Base-by-base conservation (phyloP, 257 asterid genomes). In the Nicotiana sylvestris region DNA sequence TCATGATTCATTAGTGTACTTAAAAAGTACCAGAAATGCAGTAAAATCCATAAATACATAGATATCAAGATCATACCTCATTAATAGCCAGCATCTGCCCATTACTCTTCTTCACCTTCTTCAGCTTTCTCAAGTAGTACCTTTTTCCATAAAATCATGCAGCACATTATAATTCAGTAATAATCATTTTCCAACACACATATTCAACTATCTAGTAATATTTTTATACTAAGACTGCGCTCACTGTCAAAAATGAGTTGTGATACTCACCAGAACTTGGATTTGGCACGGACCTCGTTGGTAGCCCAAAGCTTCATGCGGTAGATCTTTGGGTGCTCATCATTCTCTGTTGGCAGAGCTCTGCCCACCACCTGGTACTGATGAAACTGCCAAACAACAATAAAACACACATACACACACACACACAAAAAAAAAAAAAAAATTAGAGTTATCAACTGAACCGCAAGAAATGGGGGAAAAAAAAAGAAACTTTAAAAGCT, bases 341-440 rank as follows among this genome's bases (percentile, higher is more conserved):
- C 79, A 21, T 33, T 72, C 21, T 72, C 79, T 13, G 79, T 21
- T 72, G 79, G 79, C 1, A 72, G 61, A 72, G 79, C 79, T 72
- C 79, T 72, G 25, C 79, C 79, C 1, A 72, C 79, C 61, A 72
- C 79, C 79, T 72, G 79, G 61, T 72, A 72, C 79, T 72, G 79
- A 72, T 72, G 79, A 72, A 72, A 72, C 79, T 72, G 61, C 39
- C 43, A 5, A 37, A 37, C 43, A 43, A 43, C 51, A 43, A 43
- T 10, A 39, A 8, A 43, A 7, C 0, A 39, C 1, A 39, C 1
- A 39, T 2, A 39, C 3, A 43, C 49, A 1, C 49, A 43, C 9
- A 5, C 7, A 35, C 30, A 32, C 1, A 46, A 72, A 6, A 25
- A n/a, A 69, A 5, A 21, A 72, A 2, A 25, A 8, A 69, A 5